Percentiles rank a stretch among this genome's conserved stretches.
Evolutionary conservation across 2,329 filamentous ascomycete species (phyloP).

Genomic region (Ophiostoma quercus): DNA sequence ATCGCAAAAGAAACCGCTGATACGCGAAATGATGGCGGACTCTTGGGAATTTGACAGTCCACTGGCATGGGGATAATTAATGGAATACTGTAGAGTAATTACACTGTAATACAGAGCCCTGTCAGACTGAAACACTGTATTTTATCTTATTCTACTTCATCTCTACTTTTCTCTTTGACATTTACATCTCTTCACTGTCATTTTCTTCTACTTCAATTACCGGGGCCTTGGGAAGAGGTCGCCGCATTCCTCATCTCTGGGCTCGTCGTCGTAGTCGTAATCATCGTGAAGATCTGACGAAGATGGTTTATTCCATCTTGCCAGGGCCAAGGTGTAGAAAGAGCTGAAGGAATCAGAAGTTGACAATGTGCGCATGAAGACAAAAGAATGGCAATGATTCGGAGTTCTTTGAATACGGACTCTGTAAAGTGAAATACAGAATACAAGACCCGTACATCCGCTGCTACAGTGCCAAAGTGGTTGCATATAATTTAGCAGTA

Average conservation of each 20-base stretch:
- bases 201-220: constrained; percentile 11
- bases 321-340: not conserved
- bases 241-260: not conserved
- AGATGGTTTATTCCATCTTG: not conserved
- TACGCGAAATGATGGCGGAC: constrained; percentile 1
- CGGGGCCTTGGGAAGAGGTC: constrained; percentile 11
- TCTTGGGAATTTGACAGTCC: not conserved
- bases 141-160: not conserved
- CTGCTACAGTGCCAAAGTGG: not conserved
- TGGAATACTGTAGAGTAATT: not conserved
- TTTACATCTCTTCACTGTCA: not conserved
- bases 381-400: not conserved
- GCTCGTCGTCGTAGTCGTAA: not conserved
- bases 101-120: not conserved
- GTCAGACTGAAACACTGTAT: constrained; percentile 1
- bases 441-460: not conserved
- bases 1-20: not conserved
- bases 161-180: not conserved
- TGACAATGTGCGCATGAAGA: not conserved
- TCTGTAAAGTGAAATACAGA: not conserved
- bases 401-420: not conserved
- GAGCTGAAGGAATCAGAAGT: not conserved
- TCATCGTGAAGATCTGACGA: not conserved
- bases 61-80: not conserved
- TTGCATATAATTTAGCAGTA: not conserved